Conservation (phyloP, 1,139 yeast genomes). For the Candida sp. region DNA sequence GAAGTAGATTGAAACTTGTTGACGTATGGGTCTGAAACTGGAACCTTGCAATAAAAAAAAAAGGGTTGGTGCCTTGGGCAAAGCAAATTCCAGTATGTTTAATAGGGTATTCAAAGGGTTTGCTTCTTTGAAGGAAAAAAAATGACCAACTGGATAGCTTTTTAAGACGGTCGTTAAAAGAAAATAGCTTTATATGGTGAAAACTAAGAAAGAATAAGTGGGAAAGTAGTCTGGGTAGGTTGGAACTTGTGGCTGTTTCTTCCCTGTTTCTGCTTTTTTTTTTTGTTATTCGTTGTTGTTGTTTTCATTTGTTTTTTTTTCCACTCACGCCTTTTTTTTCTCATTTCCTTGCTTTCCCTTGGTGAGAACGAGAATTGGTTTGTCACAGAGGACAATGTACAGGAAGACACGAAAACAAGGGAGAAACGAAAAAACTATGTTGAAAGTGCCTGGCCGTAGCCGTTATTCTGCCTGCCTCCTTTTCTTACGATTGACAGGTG, state of each 20-base stretch:
- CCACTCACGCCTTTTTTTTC: not conserved
- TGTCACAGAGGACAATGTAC: conserved; percentile 4
- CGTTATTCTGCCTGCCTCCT: not conserved
- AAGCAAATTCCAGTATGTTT: not conserved
- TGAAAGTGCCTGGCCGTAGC: not conserved
- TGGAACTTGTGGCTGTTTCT: not conserved
- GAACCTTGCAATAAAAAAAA: not conserved
- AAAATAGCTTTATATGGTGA: not conserved
- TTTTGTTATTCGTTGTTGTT: conserved; percentile 2
- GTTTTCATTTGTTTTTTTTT: not conserved
- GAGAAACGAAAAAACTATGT: too few species aligned
- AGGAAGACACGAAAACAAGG: conserved; percentile 6
- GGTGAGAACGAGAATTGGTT: not conserved
- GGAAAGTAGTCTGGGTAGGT: not conserved
- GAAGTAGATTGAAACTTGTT: not conserved
- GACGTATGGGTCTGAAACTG: not conserved
- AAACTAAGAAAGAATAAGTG: not conserved
- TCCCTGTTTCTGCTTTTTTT: not conserved
- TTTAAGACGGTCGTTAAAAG: not conserved
- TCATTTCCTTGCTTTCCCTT: not conserved
- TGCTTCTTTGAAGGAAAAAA: not conserved
- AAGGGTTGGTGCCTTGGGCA: not conserved
- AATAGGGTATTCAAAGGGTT: too few species aligned
- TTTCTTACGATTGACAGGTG: not conserved
- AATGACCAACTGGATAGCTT: not conserved